phyloP scores from a whole-genome alignment of 495 filamentous ascomycete genomes.

The Pyrenula massariospora region DNA sequence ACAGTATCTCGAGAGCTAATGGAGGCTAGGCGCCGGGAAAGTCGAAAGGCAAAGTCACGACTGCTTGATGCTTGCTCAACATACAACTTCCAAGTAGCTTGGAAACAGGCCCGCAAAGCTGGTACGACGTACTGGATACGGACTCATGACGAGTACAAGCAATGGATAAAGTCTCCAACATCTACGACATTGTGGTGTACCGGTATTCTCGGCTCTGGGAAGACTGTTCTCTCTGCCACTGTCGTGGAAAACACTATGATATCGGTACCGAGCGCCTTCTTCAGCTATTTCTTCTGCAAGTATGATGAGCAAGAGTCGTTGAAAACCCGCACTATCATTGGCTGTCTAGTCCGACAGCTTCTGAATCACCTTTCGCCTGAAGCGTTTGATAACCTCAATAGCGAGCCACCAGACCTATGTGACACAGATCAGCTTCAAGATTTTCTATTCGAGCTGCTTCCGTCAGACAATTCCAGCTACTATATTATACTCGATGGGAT shows the following conservation, averaged over 20 bases:
- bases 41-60: slow-evolving; percentile 13
- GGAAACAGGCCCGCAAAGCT: slow-evolving; percentile 29
- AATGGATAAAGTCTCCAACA: slow-evolving; percentile 18
- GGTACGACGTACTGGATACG: slow-evolving; percentile 20
- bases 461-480: slow-evolving; percentile 8
- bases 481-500: slow-evolving; percentile 25
- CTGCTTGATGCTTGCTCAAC: slow-evolving; percentile 25
- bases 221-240: slow-evolving; percentile 30
- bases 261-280: slow-evolving; percentile 3
- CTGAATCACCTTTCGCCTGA: slow-evolving; percentile 8
- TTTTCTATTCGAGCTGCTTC: slow-evolving; percentile 10
- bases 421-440: slow-evolving; percentile 10
- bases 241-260: slow-evolving; percentile 23
- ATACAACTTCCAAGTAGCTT: slow-evolving; percentile 26
- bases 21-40: slow-evolving; percentile 11
- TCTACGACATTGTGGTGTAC: slow-evolving; percentile 20
- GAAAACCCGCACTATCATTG: slow-evolving; percentile 23
- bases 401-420: slow-evolving; percentile 7
- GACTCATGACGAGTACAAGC: slow-evolving; percentile 13
- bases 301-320: slow-evolving; percentile 25
- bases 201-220: slow-evolving; percentile 31
- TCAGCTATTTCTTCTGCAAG: slow-evolving; percentile 35
- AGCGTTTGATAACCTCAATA: too few relatives aligned
- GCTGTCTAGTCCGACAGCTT: slow-evolving; percentile 27
- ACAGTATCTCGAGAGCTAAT: neutral